Evolutionary conservation across 2,329 filamentous ascomycete genomes (phyloP).

Genomic region (Cadophora sp.): DNA sequence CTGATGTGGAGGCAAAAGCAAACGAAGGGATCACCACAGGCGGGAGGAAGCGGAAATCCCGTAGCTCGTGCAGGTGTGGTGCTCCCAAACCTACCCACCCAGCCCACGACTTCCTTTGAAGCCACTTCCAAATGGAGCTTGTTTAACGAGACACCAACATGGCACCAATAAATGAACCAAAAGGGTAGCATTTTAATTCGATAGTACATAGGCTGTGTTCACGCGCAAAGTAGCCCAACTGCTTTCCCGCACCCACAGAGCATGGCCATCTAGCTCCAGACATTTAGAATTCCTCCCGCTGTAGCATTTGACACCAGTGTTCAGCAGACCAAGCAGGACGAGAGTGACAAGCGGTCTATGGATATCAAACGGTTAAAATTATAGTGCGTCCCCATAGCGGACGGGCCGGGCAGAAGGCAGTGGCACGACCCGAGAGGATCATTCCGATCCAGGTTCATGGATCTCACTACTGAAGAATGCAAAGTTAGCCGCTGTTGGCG

Average conservation of each 20-base stretch:
- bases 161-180: conserved; percentile 15
- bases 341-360: not conserved
- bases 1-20: conserved; percentile 17
- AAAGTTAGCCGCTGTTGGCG: conserved; percentile 33
- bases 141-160: conserved; percentile 26
- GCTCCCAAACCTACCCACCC: not conserved
- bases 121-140: conserved; percentile 24
- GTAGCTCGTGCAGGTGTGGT: conserved; percentile 26
- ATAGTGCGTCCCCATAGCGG: conserved; percentile 30
- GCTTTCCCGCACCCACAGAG: not conserved
- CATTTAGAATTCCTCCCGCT: not conserved
- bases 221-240: not conserved
- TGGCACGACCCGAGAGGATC: conserved; percentile 40
- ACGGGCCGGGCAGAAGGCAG: conserved; percentile 31
- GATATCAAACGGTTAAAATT: conserved; percentile 28
- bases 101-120: not conserved
- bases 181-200: conserved; percentile 2
- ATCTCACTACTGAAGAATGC: conserved; percentile 17
- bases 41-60: conserved; percentile 34
- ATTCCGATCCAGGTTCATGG: conserved; percentile 37
- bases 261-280: not conserved
- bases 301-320: conserved; percentile 21
- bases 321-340: not conserved
- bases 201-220: not conserved
- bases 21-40: conserved; percentile 26